Evolutionary conservation across 2,329 filamentous ascomycete species (phyloP).

Genomic region (Xylariaceae sp.): DNA sequence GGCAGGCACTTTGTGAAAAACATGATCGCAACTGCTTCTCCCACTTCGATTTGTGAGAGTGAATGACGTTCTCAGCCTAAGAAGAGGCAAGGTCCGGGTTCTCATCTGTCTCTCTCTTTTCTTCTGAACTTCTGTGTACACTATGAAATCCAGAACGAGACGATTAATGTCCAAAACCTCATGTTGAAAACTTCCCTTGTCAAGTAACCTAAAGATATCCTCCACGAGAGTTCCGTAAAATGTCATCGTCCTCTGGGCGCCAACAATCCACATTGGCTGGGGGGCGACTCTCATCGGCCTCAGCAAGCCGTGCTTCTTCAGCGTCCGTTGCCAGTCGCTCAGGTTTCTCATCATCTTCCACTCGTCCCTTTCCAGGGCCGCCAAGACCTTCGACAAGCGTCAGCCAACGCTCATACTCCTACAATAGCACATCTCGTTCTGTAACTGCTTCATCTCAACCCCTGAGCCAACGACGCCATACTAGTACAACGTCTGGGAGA

Average conservation of each 20-base stretch:
- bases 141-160: no score
- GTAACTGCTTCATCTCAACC: constrained; percentile 28
- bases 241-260: neutral
- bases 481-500: constrained; percentile 40
- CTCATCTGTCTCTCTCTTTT: neutral
- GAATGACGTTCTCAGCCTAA: no score
- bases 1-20: no score
- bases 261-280: neutral
- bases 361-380: constrained; percentile 13
- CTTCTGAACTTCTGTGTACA: neutral
- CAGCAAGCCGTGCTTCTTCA: constrained; percentile 8
- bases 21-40: no score
- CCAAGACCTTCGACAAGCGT: constrained; percentile 23
- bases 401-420: constrained; percentile 27
- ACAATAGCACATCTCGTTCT: constrained; percentile 23
- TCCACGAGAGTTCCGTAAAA: neutral
- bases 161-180: neutral
- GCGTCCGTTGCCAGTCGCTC: constrained; percentile 16
- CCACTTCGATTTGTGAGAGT: no score
- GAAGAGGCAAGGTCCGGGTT: neutral
- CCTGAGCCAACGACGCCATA: constrained; percentile 23
- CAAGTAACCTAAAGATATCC: neutral
- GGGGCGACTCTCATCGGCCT: constrained; percentile 5
- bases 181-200: neutral
- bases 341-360: constrained; percentile 20